Base-by-base conservation (phyloP, 2,329 filamentous ascomycete species). In the Penicillium brasilianum region DNA sequence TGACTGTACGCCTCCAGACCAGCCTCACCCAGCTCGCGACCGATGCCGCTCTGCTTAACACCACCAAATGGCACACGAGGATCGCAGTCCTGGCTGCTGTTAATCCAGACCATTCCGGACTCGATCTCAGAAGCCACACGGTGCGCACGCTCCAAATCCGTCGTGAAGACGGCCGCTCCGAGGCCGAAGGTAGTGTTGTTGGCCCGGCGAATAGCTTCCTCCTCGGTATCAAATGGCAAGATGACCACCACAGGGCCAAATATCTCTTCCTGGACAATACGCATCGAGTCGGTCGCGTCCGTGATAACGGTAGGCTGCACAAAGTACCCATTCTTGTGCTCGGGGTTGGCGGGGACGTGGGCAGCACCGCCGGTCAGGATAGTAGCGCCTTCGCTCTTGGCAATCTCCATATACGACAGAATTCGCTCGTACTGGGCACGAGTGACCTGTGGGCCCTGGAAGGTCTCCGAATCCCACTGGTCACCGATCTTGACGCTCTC, bases 21-120 rank as follows among this genome's bases (percentile, higher is more conserved):
- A 55, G 77, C 77, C 64, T 78, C 75, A 6, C 77, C 77, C 59
- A 79, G 65, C 62, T 86, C 81, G 20, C 83, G 72, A 0, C 84
- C 84, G 70, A 86, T 80, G 20, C 80, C 79, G 57, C 76, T 80
- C 67, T 81, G 78, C 70, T 81, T 81, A 18, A 81, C 77, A 53
- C 79, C 79, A 20, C 79, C 79, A 60, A 79, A 80, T 0, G 78
- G 77, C 10, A 80, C 68, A 0, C 77, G 68, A 1, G 74, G 73
- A 61, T 81, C 77, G 44, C 75, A 77, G 55, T 81, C 77, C 59
- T 77, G 76, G 36, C 74, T 78, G 37, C 76, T 80, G 60, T 81
- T 81, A 28, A 81, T 73, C 79, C 78, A 81, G 3, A 80, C 78
- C 76, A 78, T 81, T n/a, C 79, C 79, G 2, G 78, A 73, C 64